Percentiles rank a stretch among this genome's conserved stretches.
These are phyloP conservation scores for Mycena epipterygia DNA, from an alignment of 768 basidiomycete genomes.

Conservation along the genomic window DNA sequence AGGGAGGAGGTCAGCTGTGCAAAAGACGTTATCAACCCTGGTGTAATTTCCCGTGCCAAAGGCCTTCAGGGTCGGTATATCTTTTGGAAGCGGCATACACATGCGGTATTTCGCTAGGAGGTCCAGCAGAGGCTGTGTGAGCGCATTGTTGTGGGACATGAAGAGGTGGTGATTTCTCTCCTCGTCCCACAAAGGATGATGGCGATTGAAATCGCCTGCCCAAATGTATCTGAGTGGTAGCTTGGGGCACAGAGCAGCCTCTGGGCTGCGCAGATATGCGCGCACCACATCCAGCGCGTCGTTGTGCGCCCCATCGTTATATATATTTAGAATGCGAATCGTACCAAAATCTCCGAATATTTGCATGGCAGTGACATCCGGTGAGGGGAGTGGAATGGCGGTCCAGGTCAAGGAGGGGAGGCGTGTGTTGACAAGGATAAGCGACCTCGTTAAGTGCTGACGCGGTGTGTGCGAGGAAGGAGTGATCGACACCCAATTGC, in stretches of 20 bases:
- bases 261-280: neutral
- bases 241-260: neutral
- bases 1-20: constrained; percentile 31
- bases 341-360: constrained; percentile 24
- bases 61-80: neutral
- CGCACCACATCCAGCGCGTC: neutral
- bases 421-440: constrained; percentile 14
- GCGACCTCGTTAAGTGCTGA: neutral
- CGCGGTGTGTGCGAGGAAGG: constrained; percentile 35
- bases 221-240: neutral
- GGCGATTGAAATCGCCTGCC: neutral
- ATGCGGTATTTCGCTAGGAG: neutral
- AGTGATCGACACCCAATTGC: constrained; percentile 39
- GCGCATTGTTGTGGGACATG: constrained; percentile 39
- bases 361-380: constrained; percentile 41
- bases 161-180: constrained; percentile 49
- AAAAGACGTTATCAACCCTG: constrained; percentile 60
- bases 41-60: constrained; percentile 49
- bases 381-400: neutral
- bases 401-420: constrained; percentile 7
- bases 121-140: constrained; percentile 13
- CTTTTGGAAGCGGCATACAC: neutral
- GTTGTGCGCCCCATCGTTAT: constrained; percentile 32
- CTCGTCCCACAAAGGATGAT: neutral
- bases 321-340: constrained; percentile 44